These are phyloP conservation scores for Aspergillus latus DNA, from an alignment of 2,329 filamentous ascomycete species.

Conservation along the genomic window DNA sequence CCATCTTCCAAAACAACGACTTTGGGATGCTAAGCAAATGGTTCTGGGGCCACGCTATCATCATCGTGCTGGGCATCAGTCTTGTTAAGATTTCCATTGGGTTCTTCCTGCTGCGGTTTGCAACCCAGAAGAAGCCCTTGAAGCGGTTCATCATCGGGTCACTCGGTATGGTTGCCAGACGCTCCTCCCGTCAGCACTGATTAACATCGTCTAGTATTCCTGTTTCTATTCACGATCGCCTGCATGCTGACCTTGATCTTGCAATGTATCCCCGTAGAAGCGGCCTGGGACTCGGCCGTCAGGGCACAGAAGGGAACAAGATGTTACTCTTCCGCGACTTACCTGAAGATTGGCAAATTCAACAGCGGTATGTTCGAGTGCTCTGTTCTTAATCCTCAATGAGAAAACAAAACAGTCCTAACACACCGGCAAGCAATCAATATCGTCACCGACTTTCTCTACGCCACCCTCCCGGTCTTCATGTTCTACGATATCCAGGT, in stretches of 20 bases:
- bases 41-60: slow-evolving; percentile 9
- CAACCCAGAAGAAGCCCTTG: slow-evolving; percentile 37
- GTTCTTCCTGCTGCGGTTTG: slow-evolving; percentile 44
- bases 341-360: slow-evolving; percentile 47
- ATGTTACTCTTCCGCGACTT: slow-evolving; percentile 45
- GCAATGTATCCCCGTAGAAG: slow-evolving; percentile 50
- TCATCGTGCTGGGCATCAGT: slow-evolving; percentile 39
- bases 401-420: no score
- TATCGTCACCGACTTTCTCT: slow-evolving; percentile 43
- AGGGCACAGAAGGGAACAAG: slow-evolving; percentile 25
- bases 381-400: no score
- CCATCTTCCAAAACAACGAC: background rate
- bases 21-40: background rate
- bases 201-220: slow-evolving; percentile 14
- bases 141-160: slow-evolving; percentile 38
- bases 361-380: slow-evolving; percentile 30
- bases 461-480: slow-evolving; percentile 43
- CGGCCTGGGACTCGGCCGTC: slow-evolving; percentile 45
- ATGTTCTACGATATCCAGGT: slow-evolving; percentile 42
- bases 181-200: background rate
- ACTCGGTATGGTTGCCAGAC: slow-evolving; percentile 29
- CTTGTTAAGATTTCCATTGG: slow-evolving; percentile 48
- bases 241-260: slow-evolving; percentile 44
- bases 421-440: slow-evolving; percentile 28
- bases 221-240: slow-evolving; percentile 21